Evolutionary conservation across 2,329 filamentous ascomycete genomes (phyloP).

Genomic region (Botrytis hyacinthi): DNA sequence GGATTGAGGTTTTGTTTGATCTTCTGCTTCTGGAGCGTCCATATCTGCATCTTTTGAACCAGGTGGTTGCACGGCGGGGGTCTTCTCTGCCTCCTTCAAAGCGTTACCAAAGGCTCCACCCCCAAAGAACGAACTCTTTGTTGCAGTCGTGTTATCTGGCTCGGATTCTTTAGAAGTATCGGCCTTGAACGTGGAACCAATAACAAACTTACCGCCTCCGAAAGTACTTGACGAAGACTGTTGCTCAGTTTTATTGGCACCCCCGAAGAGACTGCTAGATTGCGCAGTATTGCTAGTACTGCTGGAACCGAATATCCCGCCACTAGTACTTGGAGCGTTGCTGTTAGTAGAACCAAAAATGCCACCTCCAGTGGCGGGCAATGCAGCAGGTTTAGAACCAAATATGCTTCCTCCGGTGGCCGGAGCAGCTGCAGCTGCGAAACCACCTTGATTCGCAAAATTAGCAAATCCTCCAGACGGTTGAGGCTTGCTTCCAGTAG

Average conservation of each 20-base stretch:
- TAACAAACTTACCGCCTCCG: constrained; percentile 32
- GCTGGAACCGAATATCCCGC: constrained; percentile 36
- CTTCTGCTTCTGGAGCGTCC: constrained; percentile 35
- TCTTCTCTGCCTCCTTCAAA: constrained; percentile 49
- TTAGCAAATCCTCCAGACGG: constrained; percentile 51
- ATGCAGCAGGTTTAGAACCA: constrained; percentile 26
- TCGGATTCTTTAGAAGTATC: constrained; percentile 57
- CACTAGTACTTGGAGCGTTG: constrained; percentile 35
- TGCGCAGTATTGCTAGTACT: constrained; percentile 20
- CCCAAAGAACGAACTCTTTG: constrained; percentile 53
- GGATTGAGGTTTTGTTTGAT: constrained; percentile 23
- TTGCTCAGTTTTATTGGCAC: constrained; percentile 43
- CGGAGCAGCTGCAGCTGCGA: constrained; percentile 42
- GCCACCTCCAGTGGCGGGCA: constrained; percentile 23
- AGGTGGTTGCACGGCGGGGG: constrained; percentile 28
- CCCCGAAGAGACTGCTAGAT: constrained; percentile 32
- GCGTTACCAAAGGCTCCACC: constrained; percentile 59
- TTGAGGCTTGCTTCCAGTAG: constrained; percentile 35
- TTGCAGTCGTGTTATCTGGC: constrained; percentile 47
- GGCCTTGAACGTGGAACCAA: constrained; percentile 41
- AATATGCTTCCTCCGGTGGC: constrained; percentile 40
- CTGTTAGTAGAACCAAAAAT: constrained; percentile 11
- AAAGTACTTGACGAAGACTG: constrained; percentile 23
- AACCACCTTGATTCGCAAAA: constrained; percentile 56
- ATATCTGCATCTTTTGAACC: constrained; percentile 53